phyloP scores from a whole-genome alignment of 2,329 filamentous ascomycete genomes.

The Sordariomycetes sp. region DNA sequence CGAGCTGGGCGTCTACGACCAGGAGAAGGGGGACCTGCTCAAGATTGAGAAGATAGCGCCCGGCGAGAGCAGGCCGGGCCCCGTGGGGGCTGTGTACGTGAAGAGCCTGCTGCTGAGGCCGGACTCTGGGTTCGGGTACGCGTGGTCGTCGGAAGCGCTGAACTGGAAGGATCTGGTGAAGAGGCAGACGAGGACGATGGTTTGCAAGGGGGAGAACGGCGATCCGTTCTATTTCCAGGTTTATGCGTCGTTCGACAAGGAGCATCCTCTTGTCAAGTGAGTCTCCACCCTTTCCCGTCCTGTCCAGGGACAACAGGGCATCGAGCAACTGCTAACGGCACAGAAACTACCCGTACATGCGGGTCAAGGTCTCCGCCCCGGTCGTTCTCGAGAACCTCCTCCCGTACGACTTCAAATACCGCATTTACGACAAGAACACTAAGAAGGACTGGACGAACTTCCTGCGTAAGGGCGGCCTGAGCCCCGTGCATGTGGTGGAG shows the following conservation, averaged over 20 bases:
- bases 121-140: conserved; percentile 92
- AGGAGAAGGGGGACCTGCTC: conserved; percentile 75
- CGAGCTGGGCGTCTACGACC: conserved; percentile 84
- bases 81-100: conserved; percentile 83
- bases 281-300: conserved; percentile 11
- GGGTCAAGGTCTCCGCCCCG: conserved; percentile 79
- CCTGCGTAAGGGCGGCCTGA: conserved; percentile 88
- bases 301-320: not conserved
- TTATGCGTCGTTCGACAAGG: conserved; percentile 73
- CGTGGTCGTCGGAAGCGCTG: conserved; percentile 81
- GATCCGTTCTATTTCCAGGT: conserved; percentile 97
- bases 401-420: conserved; percentile 97
- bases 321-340: conserved; percentile 7
- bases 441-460: conserved; percentile 99
- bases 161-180: conserved; percentile 91
- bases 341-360: conserved; percentile 88
- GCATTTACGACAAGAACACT: conserved; percentile 97
- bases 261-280: conserved; percentile 69
- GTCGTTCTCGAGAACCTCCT: conserved; percentile 90
- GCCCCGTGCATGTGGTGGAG: conserved; percentile 94
- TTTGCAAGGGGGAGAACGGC: conserved; percentile 76
- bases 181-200: conserved; percentile 73
- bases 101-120: conserved; percentile 82
- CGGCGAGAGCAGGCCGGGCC: conserved; percentile 79
- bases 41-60: conserved; percentile 98